These are phyloP conservation scores for Fomitopsis serialis DNA, from an alignment of 768 basidiomycete genomes.

Conservation along the genomic window DNA sequence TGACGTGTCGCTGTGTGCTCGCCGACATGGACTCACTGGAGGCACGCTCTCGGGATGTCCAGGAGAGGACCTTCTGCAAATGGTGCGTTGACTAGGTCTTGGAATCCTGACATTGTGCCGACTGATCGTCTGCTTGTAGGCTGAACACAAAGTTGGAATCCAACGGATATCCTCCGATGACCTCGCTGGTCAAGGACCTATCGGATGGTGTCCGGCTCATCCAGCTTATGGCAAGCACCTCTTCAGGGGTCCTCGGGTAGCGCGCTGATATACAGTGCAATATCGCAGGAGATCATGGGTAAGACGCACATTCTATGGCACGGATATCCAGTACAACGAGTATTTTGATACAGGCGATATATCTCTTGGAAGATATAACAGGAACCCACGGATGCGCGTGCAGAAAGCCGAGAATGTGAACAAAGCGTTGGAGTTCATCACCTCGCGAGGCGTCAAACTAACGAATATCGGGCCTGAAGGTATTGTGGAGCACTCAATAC, in stretches of 20 bases:
- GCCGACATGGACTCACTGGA: slow-evolving; percentile 52
- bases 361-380: slow-evolving; percentile 94
- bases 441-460: slow-evolving; percentile 87
- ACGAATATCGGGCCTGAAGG: slow-evolving; percentile 99
- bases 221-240: slow-evolving; percentile 73
- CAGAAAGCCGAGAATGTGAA: slow-evolving; percentile 99
- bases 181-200: slow-evolving; percentile 83
- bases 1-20: neutral
- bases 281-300: slow-evolving; percentile 92
- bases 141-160: slow-evolving; percentile 92
- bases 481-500: slow-evolving; percentile 18
- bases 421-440: slow-evolving; percentile 94
- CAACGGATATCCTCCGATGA: slow-evolving; percentile 82
- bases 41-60: slow-evolving; percentile 45
- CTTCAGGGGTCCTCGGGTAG: neutral
- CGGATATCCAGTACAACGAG: neutral
- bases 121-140: slow-evolving; percentile 43
- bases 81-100: slow-evolving; percentile 43
- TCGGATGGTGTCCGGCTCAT: slow-evolving; percentile 94
- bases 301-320: slow-evolving; percentile 12
- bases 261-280: neutral
- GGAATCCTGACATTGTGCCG: neutral
- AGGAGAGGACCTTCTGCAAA: slow-evolving; percentile 78
- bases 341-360: slow-evolving; percentile 55
- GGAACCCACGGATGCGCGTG: slow-evolving; percentile 81